These are phyloP conservation scores for Exophiala aquamarina DNA, from an alignment of 2,329 filamentous ascomycete genomes.

Conservation along the genomic window DNA sequence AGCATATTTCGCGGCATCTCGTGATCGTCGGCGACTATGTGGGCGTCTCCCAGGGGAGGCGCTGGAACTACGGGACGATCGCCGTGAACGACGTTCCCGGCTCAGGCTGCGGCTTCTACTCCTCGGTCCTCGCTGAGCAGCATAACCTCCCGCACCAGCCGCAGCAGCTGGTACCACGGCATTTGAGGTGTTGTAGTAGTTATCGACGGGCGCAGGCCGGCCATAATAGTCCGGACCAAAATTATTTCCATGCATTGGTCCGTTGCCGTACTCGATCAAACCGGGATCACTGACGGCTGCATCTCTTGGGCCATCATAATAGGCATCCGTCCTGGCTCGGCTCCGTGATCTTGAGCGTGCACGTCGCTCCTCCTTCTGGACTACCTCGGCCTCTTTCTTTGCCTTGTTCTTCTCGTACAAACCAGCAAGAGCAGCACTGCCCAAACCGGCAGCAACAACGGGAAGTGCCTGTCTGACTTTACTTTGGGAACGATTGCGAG, in stretches of 20 bases:
- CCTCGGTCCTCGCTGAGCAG: conserved; percentile 35
- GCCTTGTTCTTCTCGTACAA: conserved; percentile 64
- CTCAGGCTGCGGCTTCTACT: conserved; percentile 50
- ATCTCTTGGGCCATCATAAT: conserved; percentile 41
- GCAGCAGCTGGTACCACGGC: conserved; percentile 43
- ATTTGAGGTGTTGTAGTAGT: conserved; percentile 38
- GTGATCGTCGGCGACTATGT: conserved; percentile 39
- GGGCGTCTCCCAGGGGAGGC: conserved; percentile 37
- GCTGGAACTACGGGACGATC: conserved; percentile 32
- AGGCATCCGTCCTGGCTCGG: conserved; percentile 40
- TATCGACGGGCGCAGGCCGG: conserved; percentile 38
- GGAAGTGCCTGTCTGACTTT: conserved; percentile 58
- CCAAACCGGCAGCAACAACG: conserved; percentile 60
- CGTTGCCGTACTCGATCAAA: conserved; percentile 64
- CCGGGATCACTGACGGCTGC: conserved; percentile 50
- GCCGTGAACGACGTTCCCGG: conserved; percentile 33
- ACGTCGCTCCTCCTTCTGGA: conserved; percentile 30
- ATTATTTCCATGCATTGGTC: conserved; percentile 60
- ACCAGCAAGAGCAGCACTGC: conserved; percentile 61
- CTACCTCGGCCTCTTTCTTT: conserved; percentile 49
- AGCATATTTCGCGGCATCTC: conserved; percentile 53
- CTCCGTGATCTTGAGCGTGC: conserved; percentile 47
- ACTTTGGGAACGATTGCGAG: conserved; percentile 57
- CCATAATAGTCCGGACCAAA: conserved; percentile 48
- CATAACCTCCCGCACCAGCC: conserved; percentile 31